These are phyloP conservation scores for Camellia oleifera DNA, from an alignment of 179 eudicot genomes.

Conservation along the genomic window DNA sequence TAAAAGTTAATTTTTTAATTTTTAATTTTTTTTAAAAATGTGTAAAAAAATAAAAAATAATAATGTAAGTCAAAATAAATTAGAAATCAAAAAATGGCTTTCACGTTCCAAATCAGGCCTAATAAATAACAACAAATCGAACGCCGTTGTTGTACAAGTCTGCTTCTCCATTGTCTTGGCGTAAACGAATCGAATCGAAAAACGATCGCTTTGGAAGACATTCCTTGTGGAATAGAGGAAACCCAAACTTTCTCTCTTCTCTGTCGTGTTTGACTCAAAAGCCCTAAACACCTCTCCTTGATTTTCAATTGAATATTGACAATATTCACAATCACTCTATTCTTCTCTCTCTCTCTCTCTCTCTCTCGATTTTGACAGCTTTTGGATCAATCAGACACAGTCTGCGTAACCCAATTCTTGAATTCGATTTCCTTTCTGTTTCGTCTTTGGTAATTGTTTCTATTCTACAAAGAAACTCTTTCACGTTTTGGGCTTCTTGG, in stretches of 20 bases:
- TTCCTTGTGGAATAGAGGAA: slow-evolving; percentile 10
- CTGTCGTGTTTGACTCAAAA: slow-evolving; percentile 10
- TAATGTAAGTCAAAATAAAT: too few species aligned
- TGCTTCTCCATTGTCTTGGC: neutral
- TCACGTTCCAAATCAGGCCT: too few species aligned
- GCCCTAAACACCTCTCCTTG: neutral
- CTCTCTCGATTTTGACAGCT: slow-evolving; percentile 12
- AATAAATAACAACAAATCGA: too few species aligned
- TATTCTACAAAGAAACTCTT: slow-evolving; percentile 1
- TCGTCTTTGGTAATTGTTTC: slow-evolving; percentile 15
- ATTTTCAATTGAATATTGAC: neutral
- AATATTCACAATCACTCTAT: neutral
- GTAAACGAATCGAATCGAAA: neutral
- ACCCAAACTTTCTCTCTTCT: neutral
- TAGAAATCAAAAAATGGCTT: too few species aligned
- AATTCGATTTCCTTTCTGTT: slow-evolving; percentile 3
- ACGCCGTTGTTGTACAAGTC: neutral
- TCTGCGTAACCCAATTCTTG: slow-evolving; percentile 6
- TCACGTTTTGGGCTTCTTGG: neutral
- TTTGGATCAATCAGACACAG: slow-evolving; percentile 13
- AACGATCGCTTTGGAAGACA: neutral
- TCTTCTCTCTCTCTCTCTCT: neutral
- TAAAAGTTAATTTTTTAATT: too few species aligned
- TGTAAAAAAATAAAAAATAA: too few species aligned
- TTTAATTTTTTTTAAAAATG: too few species aligned